Evolutionary conservation across 768 basidiomycete genomes (phyloP).

Genomic region (Leccinum subtestaceum): DNA sequence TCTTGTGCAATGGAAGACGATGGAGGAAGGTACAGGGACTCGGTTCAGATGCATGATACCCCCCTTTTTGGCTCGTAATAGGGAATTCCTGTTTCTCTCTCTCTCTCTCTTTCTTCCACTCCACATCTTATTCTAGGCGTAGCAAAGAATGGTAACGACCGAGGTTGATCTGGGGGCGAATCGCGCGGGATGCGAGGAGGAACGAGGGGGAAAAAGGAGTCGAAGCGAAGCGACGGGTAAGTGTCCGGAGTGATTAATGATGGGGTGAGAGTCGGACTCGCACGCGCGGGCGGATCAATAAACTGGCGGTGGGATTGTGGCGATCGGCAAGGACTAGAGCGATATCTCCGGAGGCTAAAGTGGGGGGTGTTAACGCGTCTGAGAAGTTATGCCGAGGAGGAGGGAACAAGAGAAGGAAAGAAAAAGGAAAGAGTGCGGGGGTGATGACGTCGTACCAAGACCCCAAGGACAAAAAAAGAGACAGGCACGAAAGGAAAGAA

Average conservation of each 20-base stretch:
- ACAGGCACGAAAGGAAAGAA: neutral
- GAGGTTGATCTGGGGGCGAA: slow-evolving; percentile 8
- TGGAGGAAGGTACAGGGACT: slow-evolving; percentile 14
- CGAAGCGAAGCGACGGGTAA: neutral
- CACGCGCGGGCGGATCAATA: neutral
- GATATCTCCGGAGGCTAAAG: slow-evolving; percentile 45
- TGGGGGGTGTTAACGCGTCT: neutral
- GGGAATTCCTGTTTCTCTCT: slow-evolving; percentile 10
- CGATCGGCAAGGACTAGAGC: slow-evolving; percentile 26
- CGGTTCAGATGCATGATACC: slow-evolving; percentile 18
- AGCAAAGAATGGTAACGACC: slow-evolving; percentile 12
- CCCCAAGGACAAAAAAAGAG: neutral
- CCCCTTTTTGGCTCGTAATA: slow-evolving; percentile 19
- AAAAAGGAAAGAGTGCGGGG: neutral
- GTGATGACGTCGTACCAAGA: neutral
- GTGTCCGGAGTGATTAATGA: neutral
- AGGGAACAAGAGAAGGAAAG: neutral
- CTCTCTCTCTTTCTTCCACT: neutral
- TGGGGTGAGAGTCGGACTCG: neutral
- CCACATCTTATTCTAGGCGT: neutral
- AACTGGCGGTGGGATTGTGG: neutral
- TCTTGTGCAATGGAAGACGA: slow-evolving; percentile 14
- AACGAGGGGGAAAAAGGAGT: neutral
- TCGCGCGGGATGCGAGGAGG: neutral
- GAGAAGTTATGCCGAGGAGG: neutral